Evolutionary conservation across 495 filamentous ascomycete genomes (phyloP).

Genomic region (Collariella sp.): DNA sequence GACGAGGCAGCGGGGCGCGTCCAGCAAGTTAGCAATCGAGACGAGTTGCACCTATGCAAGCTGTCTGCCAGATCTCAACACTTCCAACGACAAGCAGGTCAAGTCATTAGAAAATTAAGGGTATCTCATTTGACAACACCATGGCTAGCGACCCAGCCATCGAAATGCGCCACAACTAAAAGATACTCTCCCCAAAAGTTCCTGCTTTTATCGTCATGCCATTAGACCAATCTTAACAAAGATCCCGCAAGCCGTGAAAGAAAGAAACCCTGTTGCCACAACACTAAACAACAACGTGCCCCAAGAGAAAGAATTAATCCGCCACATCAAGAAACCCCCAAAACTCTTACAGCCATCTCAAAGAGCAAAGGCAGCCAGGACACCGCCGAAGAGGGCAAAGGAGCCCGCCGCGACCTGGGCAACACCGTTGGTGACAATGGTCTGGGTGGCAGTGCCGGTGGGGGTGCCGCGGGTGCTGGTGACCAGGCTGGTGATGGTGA

Average conservation of each 20-base stretch:
- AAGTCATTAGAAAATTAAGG: not conserved
- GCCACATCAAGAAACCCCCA: not conserved
- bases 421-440: slow-evolving; percentile 26
- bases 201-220: not conserved
- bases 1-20: not conserved
- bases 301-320: not conserved
- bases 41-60: too few species aligned
- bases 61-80: too few species aligned
- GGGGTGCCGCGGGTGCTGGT: not conserved
- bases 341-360: slow-evolving; percentile 18
- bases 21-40: not conserved
- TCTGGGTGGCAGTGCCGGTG: not conserved
- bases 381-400: slow-evolving; percentile 32
- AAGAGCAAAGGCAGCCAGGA: slow-evolving; percentile 36
- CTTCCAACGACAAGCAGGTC: too few species aligned
- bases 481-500: slow-evolving; percentile 13
- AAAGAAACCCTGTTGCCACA: not conserved
- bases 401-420: slow-evolving; percentile 26
- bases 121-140: slow-evolving; percentile 5
- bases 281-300: not conserved
- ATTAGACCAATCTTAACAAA: not conserved
- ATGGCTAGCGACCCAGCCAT: not conserved
- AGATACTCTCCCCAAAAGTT: not conserved
- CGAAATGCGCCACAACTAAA: not conserved
- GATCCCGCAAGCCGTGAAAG: not conserved